Base-by-base conservation (phyloP, 441 rosid genomes). In the Pelargonium cotyledonis region DNA sequence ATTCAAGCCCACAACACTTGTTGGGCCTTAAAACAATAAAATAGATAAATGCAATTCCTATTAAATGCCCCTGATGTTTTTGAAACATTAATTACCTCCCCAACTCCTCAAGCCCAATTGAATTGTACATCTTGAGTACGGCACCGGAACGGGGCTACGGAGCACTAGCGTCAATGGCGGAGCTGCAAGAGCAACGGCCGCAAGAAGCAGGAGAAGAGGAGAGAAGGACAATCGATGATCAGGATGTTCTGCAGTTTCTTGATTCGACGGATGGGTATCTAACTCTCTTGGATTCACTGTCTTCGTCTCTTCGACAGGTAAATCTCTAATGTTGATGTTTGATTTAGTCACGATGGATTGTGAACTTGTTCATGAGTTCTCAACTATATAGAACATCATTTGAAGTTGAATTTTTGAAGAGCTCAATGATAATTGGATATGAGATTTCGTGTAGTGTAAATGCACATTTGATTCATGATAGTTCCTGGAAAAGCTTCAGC, bases 271-370 rank as follows among this genome's bases (percentile, higher is more conserved):
- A 92, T 65, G 74, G 55, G 31, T 92, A 90, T 73, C 71, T 86
- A 31, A 78, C 79, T 26, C 85, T 85, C 6, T 65, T 77, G 72
- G 89, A 86, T 73, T 86, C 90, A 68, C 49, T 88, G 68, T 88
- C 84, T 75, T 84, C 86, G 2, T 77, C 83, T 7, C 93, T 95
- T 68, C 84, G 96, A 65, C 88, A 90, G 93, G 98, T 92, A 76
- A 68, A 66, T 16, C 16, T 8, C 41, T 19, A 18, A 10, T 67
- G 9, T 44, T 35, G 70, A 68, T 66, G 60, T 19, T 53, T 15
- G 43, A 19, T 51, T 72, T 38, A 29, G 40, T 49, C 68, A 70
- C 5, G 65, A 1, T 18, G 19, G 51, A 19, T 53, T 38, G 23
- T 6, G 21, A 19, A 18, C 11, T 19, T 70, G 19, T 6, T 1